phyloP scores from a whole-genome alignment of 2,329 filamentous ascomycete genomes.

The Fusarium sulawesiense region DNA sequence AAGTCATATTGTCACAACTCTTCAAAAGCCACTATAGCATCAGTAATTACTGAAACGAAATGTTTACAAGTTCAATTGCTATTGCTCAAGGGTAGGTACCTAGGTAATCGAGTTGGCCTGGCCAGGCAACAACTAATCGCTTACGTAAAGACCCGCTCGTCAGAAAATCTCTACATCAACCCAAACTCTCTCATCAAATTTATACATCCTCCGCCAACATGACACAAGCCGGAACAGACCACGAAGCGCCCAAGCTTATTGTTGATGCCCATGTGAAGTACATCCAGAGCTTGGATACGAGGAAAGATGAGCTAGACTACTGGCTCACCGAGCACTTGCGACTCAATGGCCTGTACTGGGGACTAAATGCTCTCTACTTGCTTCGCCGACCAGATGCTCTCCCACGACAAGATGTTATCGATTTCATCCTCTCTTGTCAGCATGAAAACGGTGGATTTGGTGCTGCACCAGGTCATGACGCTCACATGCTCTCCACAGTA shows the following conservation, averaged over 20 bases:
- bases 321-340: constrained; percentile 98
- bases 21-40: neutral
- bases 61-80: neutral
- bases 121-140: constrained; percentile 19
- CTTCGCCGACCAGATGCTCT: constrained; percentile 84
- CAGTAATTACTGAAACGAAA: neutral
- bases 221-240: constrained; percentile 42
- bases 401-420: constrained; percentile 81
- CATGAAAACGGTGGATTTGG: constrained; percentile 91
- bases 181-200: constrained; percentile 1
- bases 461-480: constrained; percentile 92
- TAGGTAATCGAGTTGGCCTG: neutral
- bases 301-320: constrained; percentile 95
- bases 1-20: neutral
- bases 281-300: constrained; percentile 90
- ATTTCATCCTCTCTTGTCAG: constrained; percentile 96
- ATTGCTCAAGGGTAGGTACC: constrained; percentile 18
- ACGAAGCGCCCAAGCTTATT: constrained; percentile 60
- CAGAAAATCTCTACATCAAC: constrained; percentile 33
- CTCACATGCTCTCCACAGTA: constrained; percentile 95
- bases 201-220: constrained; percentile 43
- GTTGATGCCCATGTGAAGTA: constrained; percentile 82
- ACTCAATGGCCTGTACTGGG: constrained; percentile 97
- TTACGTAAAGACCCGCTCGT: constrained; percentile 31
- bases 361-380: constrained; percentile 86